phyloP scores from a whole-genome alignment of 495 filamentous ascomycete genomes.

The Amniculicola lignicola region DNA sequence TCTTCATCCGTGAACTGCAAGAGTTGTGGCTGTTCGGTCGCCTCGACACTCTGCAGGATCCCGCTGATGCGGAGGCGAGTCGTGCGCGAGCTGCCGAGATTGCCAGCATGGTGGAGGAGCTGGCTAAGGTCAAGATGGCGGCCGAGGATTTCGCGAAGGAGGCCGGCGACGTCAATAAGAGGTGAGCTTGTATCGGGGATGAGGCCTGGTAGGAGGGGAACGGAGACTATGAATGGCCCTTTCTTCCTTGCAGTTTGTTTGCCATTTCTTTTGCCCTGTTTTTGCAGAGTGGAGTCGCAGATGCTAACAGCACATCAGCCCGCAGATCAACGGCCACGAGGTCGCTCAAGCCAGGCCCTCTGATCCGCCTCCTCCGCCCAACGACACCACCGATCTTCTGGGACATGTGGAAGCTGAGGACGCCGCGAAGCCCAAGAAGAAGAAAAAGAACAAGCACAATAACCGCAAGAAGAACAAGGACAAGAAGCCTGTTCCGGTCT shows the following conservation, averaged over 20 bases:
- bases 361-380: too few relatives aligned
- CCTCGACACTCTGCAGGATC: slow-evolving; percentile 54
- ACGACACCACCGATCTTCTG: too few relatives aligned
- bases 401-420: too few relatives aligned
- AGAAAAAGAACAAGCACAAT: too few relatives aligned
- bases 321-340: too few relatives aligned
- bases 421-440: too few relatives aligned
- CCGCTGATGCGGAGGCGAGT: slow-evolving; percentile 51
- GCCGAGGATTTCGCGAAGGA: not conserved
- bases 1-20: slow-evolving; percentile 62
- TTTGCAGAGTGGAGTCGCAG: not conserved
- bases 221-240: not conserved
- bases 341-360: too few relatives aligned
- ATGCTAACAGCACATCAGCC: too few relatives aligned
- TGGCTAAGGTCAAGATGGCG: slow-evolving; percentile 5
- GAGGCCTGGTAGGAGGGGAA: not conserved
- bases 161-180: not conserved
- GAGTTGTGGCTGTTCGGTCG: slow-evolving; percentile 74
- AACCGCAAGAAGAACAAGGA: too few relatives aligned
- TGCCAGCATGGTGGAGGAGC: slow-evolving; percentile 30
- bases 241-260: not conserved
- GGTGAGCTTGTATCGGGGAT: not conserved
- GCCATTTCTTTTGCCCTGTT: not conserved
- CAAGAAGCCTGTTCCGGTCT: too few relatives aligned
- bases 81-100: slow-evolving; percentile 52